Evolutionary conservation across 768 basidiomycete species (phyloP).

Genomic region (Podaxis sp.): DNA sequence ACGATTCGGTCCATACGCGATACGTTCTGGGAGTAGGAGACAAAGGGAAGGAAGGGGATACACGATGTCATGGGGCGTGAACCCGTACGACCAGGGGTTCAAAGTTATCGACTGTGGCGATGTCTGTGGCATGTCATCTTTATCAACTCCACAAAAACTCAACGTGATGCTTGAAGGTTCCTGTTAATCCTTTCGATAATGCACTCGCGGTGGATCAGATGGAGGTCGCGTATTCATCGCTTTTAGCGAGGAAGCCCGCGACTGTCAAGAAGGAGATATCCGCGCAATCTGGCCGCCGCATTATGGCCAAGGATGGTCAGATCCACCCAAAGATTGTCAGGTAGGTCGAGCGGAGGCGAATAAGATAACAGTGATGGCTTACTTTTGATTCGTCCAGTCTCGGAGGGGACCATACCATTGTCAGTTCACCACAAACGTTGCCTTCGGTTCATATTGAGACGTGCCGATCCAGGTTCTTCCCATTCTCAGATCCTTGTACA

Average conservation of each 20-base stretch:
- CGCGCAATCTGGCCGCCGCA: conserved; percentile 34
- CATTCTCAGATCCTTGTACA: conserved; percentile 76
- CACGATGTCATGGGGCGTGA: conserved; percentile 69
- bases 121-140: conserved; percentile 36
- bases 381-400: conserved; percentile 40
- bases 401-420: conserved; percentile 90
- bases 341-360: conserved; percentile 18
- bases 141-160: neutral
- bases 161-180: conserved; percentile 47
- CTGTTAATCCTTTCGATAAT: conserved; percentile 80
- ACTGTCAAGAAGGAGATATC: conserved; percentile 29
- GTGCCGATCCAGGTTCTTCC: conserved; percentile 57
- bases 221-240: conserved; percentile 78
- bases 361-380: neutral
- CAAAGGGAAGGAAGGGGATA: conserved; percentile 60
- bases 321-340: conserved; percentile 79
- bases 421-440: conserved; percentile 25
- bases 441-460: conserved; percentile 46
- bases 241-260: conserved; percentile 58
- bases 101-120: conserved; percentile 85
- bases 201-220: conserved; percentile 83
- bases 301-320: conserved; percentile 54
- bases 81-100: conserved; percentile 58
- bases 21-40: conserved; percentile 76
- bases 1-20: conserved; percentile 84